Evolutionary conservation across 208 protist species (phyloP), one percentile per base, ranked within the genome.

Genomic region (Acanthamoeba royreba): DNA sequence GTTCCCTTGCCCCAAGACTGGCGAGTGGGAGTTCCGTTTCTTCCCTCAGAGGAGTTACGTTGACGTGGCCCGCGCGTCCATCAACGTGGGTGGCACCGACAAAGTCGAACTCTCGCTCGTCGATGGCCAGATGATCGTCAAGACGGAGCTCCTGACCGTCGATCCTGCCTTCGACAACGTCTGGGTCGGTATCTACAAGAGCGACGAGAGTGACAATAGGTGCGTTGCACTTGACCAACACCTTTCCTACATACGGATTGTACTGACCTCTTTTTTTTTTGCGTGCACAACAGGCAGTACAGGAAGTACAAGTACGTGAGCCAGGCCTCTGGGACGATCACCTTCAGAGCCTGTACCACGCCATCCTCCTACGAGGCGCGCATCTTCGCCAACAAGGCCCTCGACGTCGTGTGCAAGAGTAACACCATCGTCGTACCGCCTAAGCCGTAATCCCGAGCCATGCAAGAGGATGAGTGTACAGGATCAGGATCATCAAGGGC

Each of bases 1-100:
- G 4, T 92, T 92, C 31, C 13, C 55, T 31, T 47, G 35, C 55
- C 86, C 86, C 40, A 92, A 92, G 58, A 42, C 86, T 19, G 86
- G 86, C 86, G 38, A 74, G n/a, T 92, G 86, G 86, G 86, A 92
- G 86, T 92, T 92, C 53, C 49, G 86, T 4, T 47, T 77, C 55
- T 92, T 92, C 86, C 86, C 86, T 13, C 55, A 92, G 61, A 11
- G 61, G 38, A 74, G 53, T 35, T 92, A 92, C 33, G 40, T 77
- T 38, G 55, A 66, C 45, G 86, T 92, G 15, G 86, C 86, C 15
- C 35, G 86, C 43, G 35, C 9, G 22, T 4, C 38, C 58, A 31
- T 74, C 2, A 9, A 15, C 55, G 86, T 92, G 3, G 55, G 55
- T 11, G 86, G 86, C 43, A 74, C 35, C n/a, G 86, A 92, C 53